Evolutionary conservation across 2,329 filamentous ascomycete species (phyloP).

Genomic region (Catunica adiposa): DNA sequence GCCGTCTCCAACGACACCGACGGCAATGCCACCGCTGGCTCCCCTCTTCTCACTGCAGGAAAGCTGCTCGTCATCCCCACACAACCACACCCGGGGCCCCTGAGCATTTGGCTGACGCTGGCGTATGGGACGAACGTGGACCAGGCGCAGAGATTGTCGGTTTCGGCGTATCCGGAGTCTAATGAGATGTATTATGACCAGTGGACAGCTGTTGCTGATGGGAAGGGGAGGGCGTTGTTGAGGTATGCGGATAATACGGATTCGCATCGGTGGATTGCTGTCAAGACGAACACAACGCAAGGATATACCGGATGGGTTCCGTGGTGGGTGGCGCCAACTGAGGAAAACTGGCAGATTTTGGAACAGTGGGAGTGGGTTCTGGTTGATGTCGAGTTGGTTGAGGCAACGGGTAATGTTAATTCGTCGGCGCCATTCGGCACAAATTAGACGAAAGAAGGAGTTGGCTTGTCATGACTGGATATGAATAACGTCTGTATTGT

Average conservation of each 20-base stretch:
- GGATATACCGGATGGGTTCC: slow-evolving; percentile 12
- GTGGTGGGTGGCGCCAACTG: slow-evolving; percentile 11
- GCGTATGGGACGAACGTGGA: slow-evolving; percentile 1
- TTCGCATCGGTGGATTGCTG: slow-evolving; percentile 10
- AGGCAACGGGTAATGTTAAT: slow-evolving; percentile 11
- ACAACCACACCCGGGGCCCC: slow-evolving; percentile 9
- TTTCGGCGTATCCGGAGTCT: slow-evolving; percentile 4
- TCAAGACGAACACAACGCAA: slow-evolving; percentile 12
- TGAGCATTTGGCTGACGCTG: slow-evolving; percentile 5
- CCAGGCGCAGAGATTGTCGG: not conserved
- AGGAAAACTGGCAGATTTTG: not conserved
- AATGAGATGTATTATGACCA: slow-evolving; percentile 7
- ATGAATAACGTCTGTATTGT: not conserved
- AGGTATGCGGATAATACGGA: slow-evolving; percentile 4
- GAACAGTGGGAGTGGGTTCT: slow-evolving; percentile 9
- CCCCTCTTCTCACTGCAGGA: not conserved
- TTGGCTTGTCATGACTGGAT: no score
- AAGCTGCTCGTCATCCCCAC: slow-evolving; percentile 11
- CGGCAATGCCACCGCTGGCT: not conserved
- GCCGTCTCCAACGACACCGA: slow-evolving; percentile 1
- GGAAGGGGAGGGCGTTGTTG: slow-evolving; percentile 5
- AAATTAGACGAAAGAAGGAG: slow-evolving; percentile 5
- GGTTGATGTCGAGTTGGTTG: slow-evolving; percentile 10
- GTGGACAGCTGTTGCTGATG: slow-evolving; percentile 3
- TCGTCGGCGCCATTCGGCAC: slow-evolving; percentile 12